Evolutionary conservation across 129 eudicot species (phyloP).

Genomic region (Calendula officinalis): DNA sequence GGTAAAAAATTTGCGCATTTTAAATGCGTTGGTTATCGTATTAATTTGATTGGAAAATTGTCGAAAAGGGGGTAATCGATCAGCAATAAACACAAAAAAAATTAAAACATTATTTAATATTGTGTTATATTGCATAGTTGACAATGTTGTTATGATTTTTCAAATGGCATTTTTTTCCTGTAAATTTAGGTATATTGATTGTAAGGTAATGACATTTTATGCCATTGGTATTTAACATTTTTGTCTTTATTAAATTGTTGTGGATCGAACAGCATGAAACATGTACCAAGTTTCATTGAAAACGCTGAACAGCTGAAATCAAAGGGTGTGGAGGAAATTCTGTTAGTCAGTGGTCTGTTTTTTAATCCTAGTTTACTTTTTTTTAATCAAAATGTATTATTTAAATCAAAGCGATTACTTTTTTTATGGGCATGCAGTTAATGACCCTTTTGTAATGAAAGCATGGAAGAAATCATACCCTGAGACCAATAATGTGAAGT

Average conservation of each 20-base stretch:
- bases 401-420: not conserved
- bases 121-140: too few species aligned
- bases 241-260: not conserved
- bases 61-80: not conserved
- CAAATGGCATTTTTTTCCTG: too few species aligned
- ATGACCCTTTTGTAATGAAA: constrained; percentile 93
- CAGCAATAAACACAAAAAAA: not conserved
- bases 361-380: constrained; percentile 6
- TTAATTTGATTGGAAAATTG: not conserved
- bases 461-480: constrained; percentile 86
- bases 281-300: constrained; percentile 74
- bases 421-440: constrained; percentile 26
- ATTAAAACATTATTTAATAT: too few species aligned
- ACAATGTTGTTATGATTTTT: too few species aligned
- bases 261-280: constrained; percentile 50
- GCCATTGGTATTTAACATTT: not conserved
- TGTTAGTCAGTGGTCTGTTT: constrained; percentile 59
- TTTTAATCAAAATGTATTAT: not conserved
- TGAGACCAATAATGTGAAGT: constrained; percentile 72
- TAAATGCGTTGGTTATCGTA: too few species aligned
- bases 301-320: constrained; percentile 59
- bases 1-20: not conserved
- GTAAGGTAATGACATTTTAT: too few species aligned
- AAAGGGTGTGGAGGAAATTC: constrained; percentile 63
- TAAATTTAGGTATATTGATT: too few species aligned